Evolutionary conservation across 106 monocot species (phyloP).

Genomic region (Gastrodia elata): DNA sequence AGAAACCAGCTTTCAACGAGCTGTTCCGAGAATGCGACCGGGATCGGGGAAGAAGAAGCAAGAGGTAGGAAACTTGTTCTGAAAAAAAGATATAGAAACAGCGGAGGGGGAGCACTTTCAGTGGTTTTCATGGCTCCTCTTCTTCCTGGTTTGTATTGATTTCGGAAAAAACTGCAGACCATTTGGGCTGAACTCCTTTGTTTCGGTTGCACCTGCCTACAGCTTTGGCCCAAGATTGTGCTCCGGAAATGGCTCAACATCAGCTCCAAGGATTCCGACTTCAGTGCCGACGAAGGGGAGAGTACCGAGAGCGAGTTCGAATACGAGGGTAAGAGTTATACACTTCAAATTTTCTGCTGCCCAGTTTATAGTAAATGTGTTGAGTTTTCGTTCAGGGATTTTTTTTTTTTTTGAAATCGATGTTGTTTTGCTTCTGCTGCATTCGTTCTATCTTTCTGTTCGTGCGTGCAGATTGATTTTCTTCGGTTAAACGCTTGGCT

Average conservation of each 20-base stretch:
- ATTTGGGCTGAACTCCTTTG: slow-evolving; percentile 51
- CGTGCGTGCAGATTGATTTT: not conserved
- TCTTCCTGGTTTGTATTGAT: slow-evolving; percentile 3
- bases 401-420: not conserved
- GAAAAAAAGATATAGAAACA: not conserved
- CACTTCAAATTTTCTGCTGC: too few relatives aligned
- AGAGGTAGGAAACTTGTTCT: slow-evolving; percentile 6
- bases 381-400: not conserved
- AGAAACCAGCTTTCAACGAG: too few relatives aligned
- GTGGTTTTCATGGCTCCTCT: not conserved
- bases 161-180: slow-evolving; percentile 12
- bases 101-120: not conserved
- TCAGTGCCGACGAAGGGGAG: slow-evolving; percentile 75
- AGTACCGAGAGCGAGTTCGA: slow-evolving; percentile 66
- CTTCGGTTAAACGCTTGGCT: not conserved
- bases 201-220: slow-evolving; percentile 24
- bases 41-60: slow-evolving; percentile 3
- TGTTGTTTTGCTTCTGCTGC: not conserved
- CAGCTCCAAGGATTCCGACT: slow-evolving; percentile 58
- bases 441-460: not conserved
- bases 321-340: slow-evolving; percentile 14
- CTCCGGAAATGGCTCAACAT: slow-evolving; percentile 93
- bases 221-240: slow-evolving; percentile 80
- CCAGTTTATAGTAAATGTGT: too few relatives aligned
- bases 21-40: not conserved